Base-by-base conservation (phyloP, 1,284 basidiomycete species). In the Puccinia hordei region DNA sequence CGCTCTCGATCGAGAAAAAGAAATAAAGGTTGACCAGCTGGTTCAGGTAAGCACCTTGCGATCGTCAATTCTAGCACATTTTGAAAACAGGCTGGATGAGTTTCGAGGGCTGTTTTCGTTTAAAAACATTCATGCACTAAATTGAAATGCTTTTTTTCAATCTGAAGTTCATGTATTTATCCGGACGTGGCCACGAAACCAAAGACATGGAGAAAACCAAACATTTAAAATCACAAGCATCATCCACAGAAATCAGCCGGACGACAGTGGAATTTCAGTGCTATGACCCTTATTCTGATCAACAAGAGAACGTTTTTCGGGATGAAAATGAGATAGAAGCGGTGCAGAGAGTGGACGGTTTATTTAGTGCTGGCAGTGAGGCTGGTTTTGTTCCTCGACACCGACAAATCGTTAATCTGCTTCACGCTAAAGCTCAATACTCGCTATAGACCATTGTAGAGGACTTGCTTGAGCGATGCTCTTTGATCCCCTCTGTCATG, bases 1-100 rank as follows among this genome's bases (percentile, higher is more conserved):
- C n/a, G 77, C 63, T 30, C 57, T 79, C 24, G 68, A 72, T n/a
- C 66, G 57, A n/a, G 59, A 68, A n/a, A 57, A 72, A 15, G 49
- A 63, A 51, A 72, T 79, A 27, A 12, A 35, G 72, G 59, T 30
- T 27, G 35, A 49, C 35, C 66, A 71, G 57, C 33, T 68, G 35
- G 77, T 79, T 4, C 77, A 79, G 57, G 77, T 79, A 68, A 46
- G 46, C 12, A 2, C 5, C 13, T 46, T 15, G 17, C 30, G 38
- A 41, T 35, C 5, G 4, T 5, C 41, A n/a, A 22, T 41, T 15
- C 38, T 63, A 41, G 35, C 35, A 68, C 2, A 49, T n/a, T 15
- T 44, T 17, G 33, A 35, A 49, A 49, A 19, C 17, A 3, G 46
- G 17, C 17, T 63, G 38, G 19, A 38, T 63, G 6, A 13, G n/a